Conservation (phyloP, 2,329 filamentous ascomycete genomes). For the Pseudopithomyces chartarum region DNA sequence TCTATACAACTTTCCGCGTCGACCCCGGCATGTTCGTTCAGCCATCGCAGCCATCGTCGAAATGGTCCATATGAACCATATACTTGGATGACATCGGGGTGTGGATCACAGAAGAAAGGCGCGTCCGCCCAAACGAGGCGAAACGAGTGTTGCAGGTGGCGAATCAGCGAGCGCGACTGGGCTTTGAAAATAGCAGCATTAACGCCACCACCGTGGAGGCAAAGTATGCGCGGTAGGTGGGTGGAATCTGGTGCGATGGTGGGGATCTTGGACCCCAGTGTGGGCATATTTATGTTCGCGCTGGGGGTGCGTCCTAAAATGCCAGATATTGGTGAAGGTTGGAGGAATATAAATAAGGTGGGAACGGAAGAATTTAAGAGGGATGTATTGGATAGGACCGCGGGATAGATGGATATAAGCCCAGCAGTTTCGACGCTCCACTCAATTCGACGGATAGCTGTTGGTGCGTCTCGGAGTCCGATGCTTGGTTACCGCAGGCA, state of each 20-base stretch:
- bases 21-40: conserved; percentile 60
- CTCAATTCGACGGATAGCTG: not conserved
- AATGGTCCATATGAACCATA: conserved; percentile 72
- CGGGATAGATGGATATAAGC: not conserved
- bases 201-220: conserved; percentile 79
- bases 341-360: not conserved
- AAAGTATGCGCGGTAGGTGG: conserved; percentile 69
- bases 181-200: conserved; percentile 71
- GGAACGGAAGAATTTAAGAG: not conserved
- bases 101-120: conserved; percentile 66
- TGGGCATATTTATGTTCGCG: not conserved
- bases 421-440: not conserved
- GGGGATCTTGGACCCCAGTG: conserved; percentile 26
- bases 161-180: conserved; percentile 65
- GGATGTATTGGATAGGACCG: not conserved
- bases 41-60: conserved; percentile 66
- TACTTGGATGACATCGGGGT: conserved; percentile 66
- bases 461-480: conserved; percentile 7
- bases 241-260: conserved; percentile 30
- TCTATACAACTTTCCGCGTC: conserved; percentile 56
- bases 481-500: not conserved
- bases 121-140: conserved; percentile 75
- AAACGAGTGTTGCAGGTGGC: conserved; percentile 61
- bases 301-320: not conserved
- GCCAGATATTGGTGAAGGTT: not conserved